Evolutionary conservation across 768 basidiomycete species (phyloP).

Genomic region (Tulasnella sp.): DNA sequence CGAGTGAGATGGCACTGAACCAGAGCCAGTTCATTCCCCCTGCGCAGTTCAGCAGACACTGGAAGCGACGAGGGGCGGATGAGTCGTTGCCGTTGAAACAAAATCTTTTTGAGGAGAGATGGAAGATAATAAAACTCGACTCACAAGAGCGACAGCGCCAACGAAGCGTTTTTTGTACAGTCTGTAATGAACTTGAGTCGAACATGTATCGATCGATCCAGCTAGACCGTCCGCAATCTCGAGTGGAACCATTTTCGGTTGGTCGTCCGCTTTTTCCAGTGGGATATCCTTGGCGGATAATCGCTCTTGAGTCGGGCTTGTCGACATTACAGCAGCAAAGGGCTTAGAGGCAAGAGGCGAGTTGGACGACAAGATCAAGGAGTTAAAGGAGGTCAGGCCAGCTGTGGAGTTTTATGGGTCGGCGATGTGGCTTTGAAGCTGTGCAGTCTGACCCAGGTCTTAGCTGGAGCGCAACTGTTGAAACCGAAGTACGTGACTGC

Average conservation of each 20-base stretch:
- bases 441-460: background rate
- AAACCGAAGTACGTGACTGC: background rate
- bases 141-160: slow-evolving; percentile 60
- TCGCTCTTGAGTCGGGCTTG: background rate
- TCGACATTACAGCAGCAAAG: background rate
- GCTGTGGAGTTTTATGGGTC: background rate
- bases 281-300: background rate
- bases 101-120: background rate
- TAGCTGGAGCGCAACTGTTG: background rate
- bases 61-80: slow-evolving; percentile 31
- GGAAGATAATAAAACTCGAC: slow-evolving; percentile 29
- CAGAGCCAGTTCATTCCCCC: slow-evolving; percentile 69
- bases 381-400: background rate
- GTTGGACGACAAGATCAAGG: background rate
- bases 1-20: slow-evolving; percentile 78
- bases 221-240: background rate
- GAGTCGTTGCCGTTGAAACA: background rate
- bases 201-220: background rate
- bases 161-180: slow-evolving; percentile 67
- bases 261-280: background rate
- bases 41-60: slow-evolving; percentile 51
- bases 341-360: background rate
- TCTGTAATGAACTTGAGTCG: slow-evolving; percentile 42
- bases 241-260: slow-evolving; percentile 1
- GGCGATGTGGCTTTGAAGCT: background rate